Conservation (phyloP, 139 green algal species). For the Pleodorina starrii region DNA sequence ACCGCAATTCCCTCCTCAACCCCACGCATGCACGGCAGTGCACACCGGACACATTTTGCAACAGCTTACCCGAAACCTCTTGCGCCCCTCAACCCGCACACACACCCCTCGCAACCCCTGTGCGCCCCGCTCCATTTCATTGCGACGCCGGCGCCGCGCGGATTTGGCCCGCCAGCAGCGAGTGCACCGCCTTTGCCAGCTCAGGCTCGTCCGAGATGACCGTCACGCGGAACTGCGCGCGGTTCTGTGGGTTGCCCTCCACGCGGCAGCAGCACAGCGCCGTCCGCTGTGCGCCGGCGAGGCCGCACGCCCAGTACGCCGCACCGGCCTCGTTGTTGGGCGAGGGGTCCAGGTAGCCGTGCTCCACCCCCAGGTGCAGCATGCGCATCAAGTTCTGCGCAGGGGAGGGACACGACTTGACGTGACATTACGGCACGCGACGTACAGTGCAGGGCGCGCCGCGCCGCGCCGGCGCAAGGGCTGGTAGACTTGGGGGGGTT, state of each 20-base stretch:
- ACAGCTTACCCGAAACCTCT: too few relatives aligned
- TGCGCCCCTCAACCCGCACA: too few relatives aligned
- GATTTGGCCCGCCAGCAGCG: conserved; percentile 43
- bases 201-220: conserved; percentile 61
- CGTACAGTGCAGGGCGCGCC: too few relatives aligned
- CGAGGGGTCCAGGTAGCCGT: conserved; percentile 70
- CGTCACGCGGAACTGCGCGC: conserved; percentile 81
- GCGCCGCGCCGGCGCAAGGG: too few relatives aligned
- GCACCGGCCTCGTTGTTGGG: conserved; percentile 71
- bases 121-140: background rate
- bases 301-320: conserved; percentile 55
- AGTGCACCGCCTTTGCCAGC: conserved; percentile 52
- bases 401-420: too few relatives aligned
- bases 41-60: too few relatives aligned
- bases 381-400: conserved; percentile 29
- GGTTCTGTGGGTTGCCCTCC: conserved; percentile 82
- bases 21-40: too few relatives aligned
- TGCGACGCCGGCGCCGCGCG: conserved; percentile 7
- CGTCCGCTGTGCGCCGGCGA: conserved; percentile 43
- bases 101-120: background rate
- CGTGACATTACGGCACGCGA: too few relatives aligned
- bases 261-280: conserved; percentile 68
- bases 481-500: too few relatives aligned
- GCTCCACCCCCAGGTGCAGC: conserved; percentile 63
- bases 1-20: too few relatives aligned